These are phyloP conservation scores for Podospora pseudocomata DNA, from an alignment of 495 filamentous ascomycete species.

Conservation along the genomic window DNA sequence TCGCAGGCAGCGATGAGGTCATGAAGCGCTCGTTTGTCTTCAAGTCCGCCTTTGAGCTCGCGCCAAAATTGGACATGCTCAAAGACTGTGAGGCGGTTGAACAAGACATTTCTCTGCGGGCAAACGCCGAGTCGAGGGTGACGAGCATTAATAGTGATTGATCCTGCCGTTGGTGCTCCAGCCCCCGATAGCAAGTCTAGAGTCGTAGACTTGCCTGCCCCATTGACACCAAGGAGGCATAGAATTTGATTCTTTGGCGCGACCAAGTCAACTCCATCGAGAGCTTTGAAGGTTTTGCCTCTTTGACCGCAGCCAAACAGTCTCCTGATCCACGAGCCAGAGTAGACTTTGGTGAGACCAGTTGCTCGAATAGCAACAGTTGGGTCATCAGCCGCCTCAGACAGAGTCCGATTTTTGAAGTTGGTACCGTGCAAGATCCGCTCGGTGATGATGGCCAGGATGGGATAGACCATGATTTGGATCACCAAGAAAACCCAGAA, in stretches of 20 bases:
- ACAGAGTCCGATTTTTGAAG: constrained; percentile 53
- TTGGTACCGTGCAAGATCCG: constrained; percentile 63
- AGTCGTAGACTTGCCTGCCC: constrained; percentile 78
- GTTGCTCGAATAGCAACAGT: constrained; percentile 49
- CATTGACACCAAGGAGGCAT: constrained; percentile 77
- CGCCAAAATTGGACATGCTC: constrained; percentile 78
- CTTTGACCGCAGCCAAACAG: constrained; percentile 43
- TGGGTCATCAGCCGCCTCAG: constrained; percentile 19
- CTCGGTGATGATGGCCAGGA: constrained; percentile 66
- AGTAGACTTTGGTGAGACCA: constrained; percentile 73
- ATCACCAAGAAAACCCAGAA: constrained; percentile 63
- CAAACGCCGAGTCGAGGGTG: constrained; percentile 48
- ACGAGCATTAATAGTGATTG: constrained; percentile 58
- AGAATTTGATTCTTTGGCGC: constrained; percentile 68
- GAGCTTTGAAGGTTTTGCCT: constrained; percentile 60
- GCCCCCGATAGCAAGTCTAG: constrained; percentile 76
- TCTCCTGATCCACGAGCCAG: constrained; percentile 54
- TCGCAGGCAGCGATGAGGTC: constrained; percentile 64
- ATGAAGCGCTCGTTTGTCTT: constrained; percentile 48
- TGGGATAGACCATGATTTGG: constrained; percentile 66
- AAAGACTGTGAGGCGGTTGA: constrained; percentile 70
- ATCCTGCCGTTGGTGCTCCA: constrained; percentile 60
- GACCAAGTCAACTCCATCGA: constrained; percentile 59
- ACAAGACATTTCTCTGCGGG: constrained; percentile 80
- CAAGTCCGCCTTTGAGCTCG: constrained; percentile 56